Evolutionary conservation across 805 yeast species (phyloP).

Genomic region (Wickerhamiella azymoides): DNA sequence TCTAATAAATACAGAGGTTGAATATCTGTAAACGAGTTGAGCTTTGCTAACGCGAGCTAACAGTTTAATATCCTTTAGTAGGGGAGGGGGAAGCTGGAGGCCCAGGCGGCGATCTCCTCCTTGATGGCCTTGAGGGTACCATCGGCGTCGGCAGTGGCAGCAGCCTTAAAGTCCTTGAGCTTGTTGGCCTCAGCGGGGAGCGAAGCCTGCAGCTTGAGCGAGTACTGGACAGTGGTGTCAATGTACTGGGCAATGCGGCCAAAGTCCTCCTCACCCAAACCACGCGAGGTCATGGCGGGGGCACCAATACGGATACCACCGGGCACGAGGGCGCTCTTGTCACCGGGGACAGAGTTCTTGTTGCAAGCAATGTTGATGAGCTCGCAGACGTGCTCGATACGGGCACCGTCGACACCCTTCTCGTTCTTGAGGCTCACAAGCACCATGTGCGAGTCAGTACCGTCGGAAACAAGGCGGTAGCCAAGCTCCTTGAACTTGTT

Average conservation of each 20-base stretch:
- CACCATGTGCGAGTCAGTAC: slow-evolving; percentile 96
- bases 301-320: slow-evolving; percentile 97
- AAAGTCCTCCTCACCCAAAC: slow-evolving; percentile 80
- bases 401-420: slow-evolving; percentile 89
- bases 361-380: slow-evolving; percentile 87
- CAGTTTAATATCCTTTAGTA: slow-evolving; percentile 13
- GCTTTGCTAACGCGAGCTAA: background rate
- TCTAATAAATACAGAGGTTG: background rate
- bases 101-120: slow-evolving; percentile 79
- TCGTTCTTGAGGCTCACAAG: slow-evolving; percentile 68
- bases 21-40: background rate
- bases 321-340: slow-evolving; percentile 90
- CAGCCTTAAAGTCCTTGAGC: slow-evolving; percentile 88
- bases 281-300: slow-evolving; percentile 98
- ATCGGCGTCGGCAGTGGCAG: slow-evolving; percentile 49
- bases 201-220: slow-evolving; percentile 57
- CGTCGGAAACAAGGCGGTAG: slow-evolving; percentile 77
- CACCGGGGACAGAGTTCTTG: slow-evolving; percentile 97
- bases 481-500: slow-evolving; percentile 54
- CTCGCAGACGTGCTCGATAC: slow-evolving; percentile 91
- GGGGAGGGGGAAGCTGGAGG: slow-evolving; percentile 36
- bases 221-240: slow-evolving; percentile 62
- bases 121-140: slow-evolving; percentile 55
- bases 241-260: slow-evolving; percentile 65
- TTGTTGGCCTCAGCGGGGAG: slow-evolving; percentile 88